Evolutionary conservation across 2,329 filamentous ascomycete species (phyloP), one percentile per base, ranked within the genome.

Genomic region (Dothideomycetes sp.): DNA sequence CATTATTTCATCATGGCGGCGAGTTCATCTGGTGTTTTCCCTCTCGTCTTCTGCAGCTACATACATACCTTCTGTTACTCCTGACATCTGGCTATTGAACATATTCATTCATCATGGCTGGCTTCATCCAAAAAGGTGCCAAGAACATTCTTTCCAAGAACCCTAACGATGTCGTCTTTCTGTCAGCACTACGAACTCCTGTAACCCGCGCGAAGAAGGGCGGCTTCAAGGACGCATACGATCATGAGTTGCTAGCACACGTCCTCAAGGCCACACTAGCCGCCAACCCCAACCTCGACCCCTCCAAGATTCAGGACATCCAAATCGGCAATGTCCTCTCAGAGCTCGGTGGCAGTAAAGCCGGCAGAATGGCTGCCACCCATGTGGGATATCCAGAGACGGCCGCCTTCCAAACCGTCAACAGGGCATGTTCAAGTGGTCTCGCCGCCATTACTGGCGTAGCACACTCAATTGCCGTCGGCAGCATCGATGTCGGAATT

Each of bases 341-440:
- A 19, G 87, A 94, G 62, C 81, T 95, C 11, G 88, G 88, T 49
- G 88, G 88, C 44, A 80, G 76, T 51, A 95, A 95, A 69, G 87
- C 87, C 0, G 86, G 83, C 1, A 83, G 88, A 49, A 94, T 93
- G 84, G 86, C 86, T 31, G 76, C 89, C 53, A 82, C 87, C 63
- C 84, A 94, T 64, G 80, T 81, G 44, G 86, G 86, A 23, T 84
- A 80, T 56, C 74, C 83, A 12, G 73, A 74, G 49, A 72, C 73
- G 1, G 87, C 84, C 1, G 73, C 78, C 11, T 80, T 95, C 52
- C 82, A 87, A 65, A 95, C 88, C 0, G 76, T 91, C 51, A 95
- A 95, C 67, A 75, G 89, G 27, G 87, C 88, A 11, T 95, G 88
- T 62, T 78, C 80, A 12, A 84, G 78, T 5, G 82, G 81, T 2